A percentile compares a stretch with the other conserved stretches of the same genome.
These are phyloP conservation scores for Rhodocollybia butyracea DNA, from an alignment of 768 basidiomycete species.

Conservation along the genomic window DNA sequence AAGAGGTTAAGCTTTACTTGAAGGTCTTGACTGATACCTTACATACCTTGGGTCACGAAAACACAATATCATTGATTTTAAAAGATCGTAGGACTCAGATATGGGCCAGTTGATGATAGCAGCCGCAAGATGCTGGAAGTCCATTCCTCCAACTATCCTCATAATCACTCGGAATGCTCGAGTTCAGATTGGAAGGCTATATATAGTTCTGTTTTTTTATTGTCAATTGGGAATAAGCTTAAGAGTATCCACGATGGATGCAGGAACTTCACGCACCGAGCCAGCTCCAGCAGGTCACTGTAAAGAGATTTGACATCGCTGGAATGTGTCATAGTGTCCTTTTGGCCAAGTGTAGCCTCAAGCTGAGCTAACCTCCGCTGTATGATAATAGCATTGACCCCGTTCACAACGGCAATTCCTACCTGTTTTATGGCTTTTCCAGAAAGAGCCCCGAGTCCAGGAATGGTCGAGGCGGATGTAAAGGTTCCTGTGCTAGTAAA, in stretches of 20 bases:
- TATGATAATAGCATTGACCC: not conserved
- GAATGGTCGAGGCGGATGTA: constrained; percentile 1
- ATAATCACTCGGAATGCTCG: constrained; percentile 3
- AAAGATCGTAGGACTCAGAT: not conserved
- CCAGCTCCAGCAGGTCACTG: not conserved
- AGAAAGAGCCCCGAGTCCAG: not conserved
- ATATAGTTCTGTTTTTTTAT: not conserved
- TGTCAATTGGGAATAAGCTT: not conserved
- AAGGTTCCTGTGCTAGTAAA: not conserved
- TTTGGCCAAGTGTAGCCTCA: not conserved
- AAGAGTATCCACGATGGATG: not conserved
- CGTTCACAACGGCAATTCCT: not conserved
- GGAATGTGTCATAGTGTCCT: not conserved
- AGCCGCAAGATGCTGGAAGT: not conserved
- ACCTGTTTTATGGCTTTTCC: constrained; percentile 1
- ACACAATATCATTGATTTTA: not conserved
- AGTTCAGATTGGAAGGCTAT: not conserved
- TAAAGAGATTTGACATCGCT: not conserved
- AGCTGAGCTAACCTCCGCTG: not conserved
- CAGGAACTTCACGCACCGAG: not conserved
- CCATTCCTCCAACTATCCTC: not conserved
- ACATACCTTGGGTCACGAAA: not conserved
- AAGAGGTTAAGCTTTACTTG: no score
- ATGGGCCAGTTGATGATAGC: not conserved
- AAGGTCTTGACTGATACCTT: no score